These are phyloP conservation scores for Penicillium cinerascens DNA, from an alignment of 495 filamentous ascomycete species.

Conservation along the genomic window DNA sequence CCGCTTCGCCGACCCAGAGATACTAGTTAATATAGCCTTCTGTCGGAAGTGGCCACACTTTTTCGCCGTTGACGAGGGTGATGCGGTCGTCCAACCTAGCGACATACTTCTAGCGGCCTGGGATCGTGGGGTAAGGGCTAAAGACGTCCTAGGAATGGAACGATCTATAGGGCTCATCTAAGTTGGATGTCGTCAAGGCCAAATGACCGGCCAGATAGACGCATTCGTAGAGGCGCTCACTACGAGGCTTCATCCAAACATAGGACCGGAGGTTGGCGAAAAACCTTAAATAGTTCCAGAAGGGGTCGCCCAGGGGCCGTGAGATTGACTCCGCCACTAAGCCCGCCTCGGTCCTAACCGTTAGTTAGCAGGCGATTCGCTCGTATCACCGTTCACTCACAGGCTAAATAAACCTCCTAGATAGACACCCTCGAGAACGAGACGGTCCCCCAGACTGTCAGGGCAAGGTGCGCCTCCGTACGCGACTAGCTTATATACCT, in stretches of 20 bases:
- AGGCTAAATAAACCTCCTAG: conserved; percentile 51
- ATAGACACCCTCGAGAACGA: conserved; percentile 46
- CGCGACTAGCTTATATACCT: conserved; percentile 43
- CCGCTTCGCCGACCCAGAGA: conserved; percentile 50
- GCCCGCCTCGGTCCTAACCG: conserved; percentile 52
- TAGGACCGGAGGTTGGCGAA: conserved; percentile 43
- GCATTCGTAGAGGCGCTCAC: conserved; percentile 46
- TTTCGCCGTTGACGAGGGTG: conserved; percentile 65
- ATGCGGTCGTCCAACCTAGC: conserved; percentile 61
- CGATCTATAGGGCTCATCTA: conserved; percentile 45
- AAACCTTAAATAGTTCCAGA: conserved; percentile 53
- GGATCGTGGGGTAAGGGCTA: conserved; percentile 53
- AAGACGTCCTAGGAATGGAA: conserved; percentile 63
- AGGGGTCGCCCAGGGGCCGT: conserved; percentile 42
- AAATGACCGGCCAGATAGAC: conserved; percentile 51
- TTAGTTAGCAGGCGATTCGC: background rate
- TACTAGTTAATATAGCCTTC: conserved; percentile 55
- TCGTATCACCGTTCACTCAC: conserved; percentile 29
- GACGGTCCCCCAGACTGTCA: conserved; percentile 52
- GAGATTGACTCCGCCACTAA: conserved; percentile 47
- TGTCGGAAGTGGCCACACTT: conserved; percentile 59
- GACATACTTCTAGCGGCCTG: conserved; percentile 61
- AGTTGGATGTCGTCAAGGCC: conserved; percentile 51
- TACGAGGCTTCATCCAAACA: conserved; percentile 49
- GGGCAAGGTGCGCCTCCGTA: conserved; percentile 53